Evolutionary conservation across 176 grass and related monocot species (phyloP).

Genomic region (Urochloa ruziziensis): DNA sequence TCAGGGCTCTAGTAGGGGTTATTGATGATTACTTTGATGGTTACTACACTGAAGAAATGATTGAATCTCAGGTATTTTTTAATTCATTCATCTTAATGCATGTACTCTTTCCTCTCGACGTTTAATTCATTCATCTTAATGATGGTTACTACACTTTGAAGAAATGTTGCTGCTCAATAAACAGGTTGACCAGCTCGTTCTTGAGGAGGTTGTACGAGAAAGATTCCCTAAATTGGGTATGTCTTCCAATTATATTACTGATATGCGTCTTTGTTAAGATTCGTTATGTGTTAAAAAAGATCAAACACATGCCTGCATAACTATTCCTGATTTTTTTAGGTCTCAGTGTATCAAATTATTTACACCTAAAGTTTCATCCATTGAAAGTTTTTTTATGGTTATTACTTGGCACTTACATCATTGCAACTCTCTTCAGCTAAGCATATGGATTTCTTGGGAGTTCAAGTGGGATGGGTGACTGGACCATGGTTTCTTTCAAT

Average conservation of each 20-base stretch:
- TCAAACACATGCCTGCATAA: background rate
- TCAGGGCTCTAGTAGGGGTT: constrained; percentile 83
- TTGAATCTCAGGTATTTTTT: constrained; percentile 86
- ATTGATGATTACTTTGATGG: constrained; percentile 98
- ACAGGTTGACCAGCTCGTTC: constrained; percentile 97
- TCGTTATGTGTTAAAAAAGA: constrained; percentile 14
- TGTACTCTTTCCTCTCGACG: constrained; percentile 6
- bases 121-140: no score
- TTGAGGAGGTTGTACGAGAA: constrained; percentile 87
- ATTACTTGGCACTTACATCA: constrained; percentile 29
- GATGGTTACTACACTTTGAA: no score
- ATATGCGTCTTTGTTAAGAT: background rate
- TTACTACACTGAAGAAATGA: constrained; percentile 99
- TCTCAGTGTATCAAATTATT: background rate
- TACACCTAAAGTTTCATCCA: background rate
- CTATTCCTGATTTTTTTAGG: constrained; percentile 22
- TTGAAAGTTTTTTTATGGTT: constrained; percentile 9
- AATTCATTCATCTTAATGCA: constrained; percentile 15
- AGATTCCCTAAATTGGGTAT: constrained; percentile 96
- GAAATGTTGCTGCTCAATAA: constrained; percentile 12
- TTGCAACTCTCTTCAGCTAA: constrained; percentile 68
- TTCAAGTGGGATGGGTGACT: constrained; percentile 96
- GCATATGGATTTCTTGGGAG: constrained; percentile 84
- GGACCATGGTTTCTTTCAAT: constrained; percentile 99
- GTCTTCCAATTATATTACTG: constrained; percentile 39